A percentile compares a stretch with the other conserved stretches of the same genome.
Evolutionary conservation across 2,329 filamentous ascomycete genomes (phyloP).

Genomic region (Tothia fuscella): DNA sequence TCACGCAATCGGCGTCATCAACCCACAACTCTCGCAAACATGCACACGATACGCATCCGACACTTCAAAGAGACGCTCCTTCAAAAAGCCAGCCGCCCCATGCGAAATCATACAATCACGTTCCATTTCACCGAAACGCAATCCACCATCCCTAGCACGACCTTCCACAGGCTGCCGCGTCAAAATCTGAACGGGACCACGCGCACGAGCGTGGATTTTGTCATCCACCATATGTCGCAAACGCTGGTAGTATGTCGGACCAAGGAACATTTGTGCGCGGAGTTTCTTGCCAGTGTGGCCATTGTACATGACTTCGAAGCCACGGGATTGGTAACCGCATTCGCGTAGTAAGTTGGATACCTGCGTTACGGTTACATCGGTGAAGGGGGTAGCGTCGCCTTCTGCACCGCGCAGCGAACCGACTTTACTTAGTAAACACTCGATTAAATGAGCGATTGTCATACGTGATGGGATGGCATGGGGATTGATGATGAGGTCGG

Average conservation of each 20-base stretch:
- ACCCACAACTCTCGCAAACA: conserved; percentile 94
- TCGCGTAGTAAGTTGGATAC: conserved; percentile 77
- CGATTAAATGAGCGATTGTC: conserved; percentile 99
- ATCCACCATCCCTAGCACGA: conserved; percentile 92
- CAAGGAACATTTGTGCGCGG: conserved; percentile 88
- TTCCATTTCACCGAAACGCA: conserved; percentile 99
- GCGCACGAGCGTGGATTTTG: conserved; percentile 98
- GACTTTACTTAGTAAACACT: conserved; percentile 95
- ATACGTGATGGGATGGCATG: conserved; percentile 99
- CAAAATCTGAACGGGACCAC: conserved; percentile 92
- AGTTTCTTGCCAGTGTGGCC: conserved; percentile 93
- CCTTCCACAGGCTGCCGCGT: conserved; percentile 95
- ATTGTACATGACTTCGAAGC: conserved; percentile 98
- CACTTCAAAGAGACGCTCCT: conserved; percentile 94
- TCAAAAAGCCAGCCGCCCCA: conserved; percentile 89
- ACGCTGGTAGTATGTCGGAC: conserved; percentile 97
- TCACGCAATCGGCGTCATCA: conserved; percentile 99
- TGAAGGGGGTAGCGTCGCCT: conserved; percentile 95
- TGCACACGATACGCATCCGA: conserved; percentile 97
- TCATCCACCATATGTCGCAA: conserved; percentile 99
- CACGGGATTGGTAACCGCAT: conserved; percentile 91
- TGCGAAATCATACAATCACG: conserved; percentile 99
- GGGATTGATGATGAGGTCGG: conserved; percentile 97
- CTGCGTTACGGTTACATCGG: conserved; percentile 90
- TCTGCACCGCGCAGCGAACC: conserved; percentile 87